Conservation (phyloP, 805 yeast species). For the Kluyveromyces lactis region DNA sequence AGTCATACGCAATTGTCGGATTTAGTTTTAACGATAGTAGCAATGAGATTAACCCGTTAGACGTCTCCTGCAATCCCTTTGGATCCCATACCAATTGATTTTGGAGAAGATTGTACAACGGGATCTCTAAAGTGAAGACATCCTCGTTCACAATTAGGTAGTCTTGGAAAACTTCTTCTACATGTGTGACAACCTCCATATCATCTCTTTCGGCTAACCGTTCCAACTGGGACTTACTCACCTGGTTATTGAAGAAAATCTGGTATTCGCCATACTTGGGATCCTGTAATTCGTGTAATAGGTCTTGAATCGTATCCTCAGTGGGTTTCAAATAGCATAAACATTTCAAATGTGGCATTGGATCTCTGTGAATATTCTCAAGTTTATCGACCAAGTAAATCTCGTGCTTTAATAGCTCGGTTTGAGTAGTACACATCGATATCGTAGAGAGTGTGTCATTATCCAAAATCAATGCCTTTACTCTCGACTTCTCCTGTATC, state of each 20-base stretch:
- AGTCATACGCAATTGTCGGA: conserved; percentile 74
- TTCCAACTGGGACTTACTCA: conserved; percentile 73
- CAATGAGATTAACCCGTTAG: conserved; percentile 20
- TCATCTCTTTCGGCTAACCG: conserved; percentile 86
- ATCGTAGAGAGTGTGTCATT: conserved; percentile 70
- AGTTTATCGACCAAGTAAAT: conserved; percentile 73
- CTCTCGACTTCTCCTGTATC: conserved; percentile 29
- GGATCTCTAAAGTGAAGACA: conserved; percentile 43
- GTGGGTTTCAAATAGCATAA: conserved; percentile 71
- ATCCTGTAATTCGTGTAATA: conserved; percentile 58
- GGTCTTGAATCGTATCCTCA: conserved; percentile 47
- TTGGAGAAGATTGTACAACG: conserved; percentile 15
- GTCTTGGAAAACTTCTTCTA: conserved; percentile 81
- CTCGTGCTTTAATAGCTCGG: conserved; percentile 71
- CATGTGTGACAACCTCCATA: conserved; percentile 64
- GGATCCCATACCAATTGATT: conserved; percentile 24
- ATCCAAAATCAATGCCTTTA: conserved; percentile 75
- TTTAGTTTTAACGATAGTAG: conserved; percentile 60
- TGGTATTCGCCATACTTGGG: conserved; percentile 80
- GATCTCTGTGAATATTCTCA: conserved; percentile 53
- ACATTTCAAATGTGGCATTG: conserved; percentile 74
- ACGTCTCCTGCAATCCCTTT: conserved; percentile 16
- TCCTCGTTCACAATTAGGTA: conserved; percentile 66
- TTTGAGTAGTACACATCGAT: conserved; percentile 85
- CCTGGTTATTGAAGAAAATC: conserved; percentile 66